Evolutionary conservation across 352 stramenopile species (phyloP).

Genomic region (Phytophthora litchii): DNA sequence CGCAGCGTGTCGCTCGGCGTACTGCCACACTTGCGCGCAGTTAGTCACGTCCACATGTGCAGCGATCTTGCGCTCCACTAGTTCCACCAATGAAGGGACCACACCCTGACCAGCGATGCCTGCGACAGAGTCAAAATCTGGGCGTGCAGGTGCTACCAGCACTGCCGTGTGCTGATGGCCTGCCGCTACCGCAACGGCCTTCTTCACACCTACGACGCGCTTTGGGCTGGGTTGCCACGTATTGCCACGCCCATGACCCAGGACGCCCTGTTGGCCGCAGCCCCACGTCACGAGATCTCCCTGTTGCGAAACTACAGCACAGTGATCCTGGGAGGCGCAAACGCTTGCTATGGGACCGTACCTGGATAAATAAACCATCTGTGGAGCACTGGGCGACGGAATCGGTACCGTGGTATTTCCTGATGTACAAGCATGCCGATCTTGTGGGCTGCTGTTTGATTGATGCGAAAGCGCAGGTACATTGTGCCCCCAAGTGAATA

Average conservation of each 20-base stretch:
- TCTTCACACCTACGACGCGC: constrained; percentile 74
- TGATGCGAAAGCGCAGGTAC: constrained; percentile 65
- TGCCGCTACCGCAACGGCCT: constrained; percentile 64
- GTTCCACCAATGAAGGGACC: constrained; percentile 36
- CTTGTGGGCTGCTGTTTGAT: constrained; percentile 8
- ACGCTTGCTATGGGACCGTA: constrained; percentile 61
- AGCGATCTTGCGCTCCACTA: constrained; percentile 59
- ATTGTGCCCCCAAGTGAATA: constrained; percentile 84
- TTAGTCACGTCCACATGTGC: constrained; percentile 65
- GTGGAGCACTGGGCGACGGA: constrained; percentile 48
- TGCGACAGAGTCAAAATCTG: constrained; percentile 27
- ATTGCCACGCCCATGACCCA: constrained; percentile 73
- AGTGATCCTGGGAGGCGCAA: constrained; percentile 79
- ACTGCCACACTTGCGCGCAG: constrained; percentile 61
- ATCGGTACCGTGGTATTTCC: constrained; percentile 19
- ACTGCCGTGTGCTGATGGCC: constrained; percentile 81
- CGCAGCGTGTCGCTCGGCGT: constrained; percentile 60
- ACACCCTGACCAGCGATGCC: constrained; percentile 1
- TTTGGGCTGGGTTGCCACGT: constrained; percentile 85
- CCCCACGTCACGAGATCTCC: constrained; percentile 83
- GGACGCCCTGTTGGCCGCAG: constrained; percentile 66
- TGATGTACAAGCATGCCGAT: constrained; percentile 16
- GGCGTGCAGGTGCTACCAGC: constrained; percentile 55
- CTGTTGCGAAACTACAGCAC: constrained; percentile 65
- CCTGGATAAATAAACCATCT: constrained; percentile 46